Percentiles rank a stretch among this genome's conserved stretches.
Evolutionary conservation across 1,284 basidiomycete genomes (phyloP).

Genomic region (Ceratobasidium sp.): DNA sequence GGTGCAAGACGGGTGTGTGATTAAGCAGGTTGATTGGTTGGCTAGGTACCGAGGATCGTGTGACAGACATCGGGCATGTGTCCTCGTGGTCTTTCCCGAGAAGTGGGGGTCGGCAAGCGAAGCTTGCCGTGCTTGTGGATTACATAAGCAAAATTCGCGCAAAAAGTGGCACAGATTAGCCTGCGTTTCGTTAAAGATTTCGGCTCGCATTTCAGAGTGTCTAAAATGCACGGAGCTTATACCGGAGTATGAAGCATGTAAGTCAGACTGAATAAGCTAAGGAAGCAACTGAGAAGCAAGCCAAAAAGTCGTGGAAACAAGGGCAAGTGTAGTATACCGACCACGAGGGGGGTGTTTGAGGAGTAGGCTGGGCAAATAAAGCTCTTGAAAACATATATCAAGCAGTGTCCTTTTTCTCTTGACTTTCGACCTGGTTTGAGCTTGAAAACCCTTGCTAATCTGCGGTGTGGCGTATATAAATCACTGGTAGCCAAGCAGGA

Average conservation of each 20-base stretch:
- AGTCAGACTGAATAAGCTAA: background rate
- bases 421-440: no score
- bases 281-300: background rate
- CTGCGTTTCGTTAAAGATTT: background rate
- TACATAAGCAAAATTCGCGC: slow-evolving; percentile 29
- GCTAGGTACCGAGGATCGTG: no score
- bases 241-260: background rate
- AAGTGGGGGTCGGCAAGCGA: no score
- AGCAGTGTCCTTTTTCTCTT: no score
- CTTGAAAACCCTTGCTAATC: no score
- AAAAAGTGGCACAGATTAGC: background rate
- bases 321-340: background rate
- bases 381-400: no score
- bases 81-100: no score
- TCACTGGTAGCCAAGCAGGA: no score
- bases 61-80: no score
- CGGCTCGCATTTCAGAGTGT: background rate
- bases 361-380: background rate
- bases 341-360: background rate
- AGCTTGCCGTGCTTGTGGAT: slow-evolving; percentile 22
- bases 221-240: background rate
- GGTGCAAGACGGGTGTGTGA: no score
- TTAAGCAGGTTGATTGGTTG: no score
- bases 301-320: background rate
- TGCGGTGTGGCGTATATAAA: no score